Conservation (phyloP, 257 asterid genomes). For the Dorcoceras hygrometricum region DNA sequence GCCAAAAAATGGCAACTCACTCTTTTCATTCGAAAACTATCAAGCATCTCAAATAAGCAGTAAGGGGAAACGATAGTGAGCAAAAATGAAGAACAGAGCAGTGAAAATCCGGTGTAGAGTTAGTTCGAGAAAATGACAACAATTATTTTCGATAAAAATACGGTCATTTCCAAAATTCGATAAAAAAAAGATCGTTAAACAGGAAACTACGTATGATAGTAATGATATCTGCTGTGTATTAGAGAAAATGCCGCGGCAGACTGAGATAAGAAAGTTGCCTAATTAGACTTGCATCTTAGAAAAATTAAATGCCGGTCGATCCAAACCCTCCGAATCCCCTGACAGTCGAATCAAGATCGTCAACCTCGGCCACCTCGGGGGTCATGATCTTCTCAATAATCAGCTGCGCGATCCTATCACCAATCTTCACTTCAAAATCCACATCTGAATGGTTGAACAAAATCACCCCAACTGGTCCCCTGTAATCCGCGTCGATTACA, state of each 20-base stretch:
- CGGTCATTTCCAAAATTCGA: too few relatives aligned
- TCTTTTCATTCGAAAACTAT: too few relatives aligned
- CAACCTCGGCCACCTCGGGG: constrained; percentile 39
- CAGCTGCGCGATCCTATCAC: constrained; percentile 43
- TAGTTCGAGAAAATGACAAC: too few relatives aligned
- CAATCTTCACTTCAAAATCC: constrained; percentile 50
- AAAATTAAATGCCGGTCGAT: constrained; percentile 7
- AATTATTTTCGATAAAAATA: too few relatives aligned
- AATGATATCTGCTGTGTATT: too few relatives aligned
- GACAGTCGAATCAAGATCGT: constrained; percentile 39
- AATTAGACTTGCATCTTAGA: neutral
- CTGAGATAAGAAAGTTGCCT: neutral
- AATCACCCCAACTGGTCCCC: constrained; percentile 59
- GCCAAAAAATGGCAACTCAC: too few relatives aligned
- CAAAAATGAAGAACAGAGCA: too few relatives aligned
- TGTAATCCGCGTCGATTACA: constrained; percentile 82
- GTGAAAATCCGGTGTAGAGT: too few relatives aligned
- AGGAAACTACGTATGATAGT: neutral
- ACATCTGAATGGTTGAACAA: constrained; percentile 49
- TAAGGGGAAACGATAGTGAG: too few relatives aligned
- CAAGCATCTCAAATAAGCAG: too few relatives aligned
- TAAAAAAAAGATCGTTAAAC: too few relatives aligned
- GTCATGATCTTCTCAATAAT: constrained; percentile 39
- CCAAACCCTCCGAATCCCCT: constrained; percentile 16
- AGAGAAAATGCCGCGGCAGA: too few relatives aligned